Conservation (phyloP, 805 yeast genomes). For the Starmerella stellata region DNA sequence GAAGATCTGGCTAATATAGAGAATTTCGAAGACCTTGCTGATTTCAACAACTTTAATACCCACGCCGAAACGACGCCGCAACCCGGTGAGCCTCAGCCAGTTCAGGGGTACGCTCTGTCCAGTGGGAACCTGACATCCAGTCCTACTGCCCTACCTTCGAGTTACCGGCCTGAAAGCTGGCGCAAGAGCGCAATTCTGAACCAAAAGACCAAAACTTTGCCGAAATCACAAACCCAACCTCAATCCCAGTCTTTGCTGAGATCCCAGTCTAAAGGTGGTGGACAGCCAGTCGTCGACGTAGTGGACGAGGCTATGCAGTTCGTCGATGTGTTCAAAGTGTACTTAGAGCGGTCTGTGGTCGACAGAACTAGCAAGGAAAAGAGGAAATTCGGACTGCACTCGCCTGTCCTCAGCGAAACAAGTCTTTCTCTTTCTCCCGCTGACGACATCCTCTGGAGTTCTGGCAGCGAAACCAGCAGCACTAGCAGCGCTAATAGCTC, state of each 20-base stretch:
- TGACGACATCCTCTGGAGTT: background rate
- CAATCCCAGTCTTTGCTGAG: background rate
- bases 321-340: slow-evolving; percentile 21
- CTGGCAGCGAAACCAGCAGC: background rate
- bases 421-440: background rate
- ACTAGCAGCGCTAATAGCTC: background rate
- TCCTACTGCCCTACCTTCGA: slow-evolving; percentile 12
- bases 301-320: slow-evolving; percentile 21
- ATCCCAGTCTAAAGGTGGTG: background rate
- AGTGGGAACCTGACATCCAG: slow-evolving; percentile 1
- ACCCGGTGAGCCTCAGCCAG: too few relatives aligned
- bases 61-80: too few relatives aligned
- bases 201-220: slow-evolving; percentile 1
- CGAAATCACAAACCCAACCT: background rate
- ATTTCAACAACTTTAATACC: too few relatives aligned
- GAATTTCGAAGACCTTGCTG: too few relatives aligned
- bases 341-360: slow-evolving; percentile 21
- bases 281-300: slow-evolving; percentile 1
- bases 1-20: too few relatives aligned
- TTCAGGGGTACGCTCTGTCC: background rate
- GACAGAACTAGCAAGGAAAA: slow-evolving; percentile 15
- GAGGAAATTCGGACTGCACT: slow-evolving; percentile 5
- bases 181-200: slow-evolving; percentile 9
- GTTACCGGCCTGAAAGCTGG: slow-evolving; percentile 14
- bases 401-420: too few relatives aligned